These are phyloP conservation scores for Leccinum glutinopallens DNA, from an alignment of 1,284 basidiomycete species.

Conservation along the genomic window DNA sequence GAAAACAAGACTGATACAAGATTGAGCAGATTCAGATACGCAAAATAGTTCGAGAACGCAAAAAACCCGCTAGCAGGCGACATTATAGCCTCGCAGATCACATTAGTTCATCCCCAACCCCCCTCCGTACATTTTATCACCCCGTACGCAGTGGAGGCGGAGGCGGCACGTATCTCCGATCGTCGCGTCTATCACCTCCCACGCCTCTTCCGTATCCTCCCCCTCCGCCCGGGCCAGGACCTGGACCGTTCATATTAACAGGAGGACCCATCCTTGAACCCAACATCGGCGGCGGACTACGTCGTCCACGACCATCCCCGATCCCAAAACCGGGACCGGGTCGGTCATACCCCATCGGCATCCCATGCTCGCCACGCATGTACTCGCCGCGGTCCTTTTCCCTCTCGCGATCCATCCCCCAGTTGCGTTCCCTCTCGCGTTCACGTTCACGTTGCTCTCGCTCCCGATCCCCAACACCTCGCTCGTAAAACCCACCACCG, in stretches of 20 bases:
- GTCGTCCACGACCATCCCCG: constrained; percentile 23
- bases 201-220: constrained; percentile 18
- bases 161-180: constrained; percentile 26
- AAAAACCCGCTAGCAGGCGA: no score
- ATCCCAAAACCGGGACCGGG: constrained; percentile 1
- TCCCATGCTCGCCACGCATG: constrained; percentile 25
- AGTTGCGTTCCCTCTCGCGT: background rate
- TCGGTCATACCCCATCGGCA: constrained; percentile 22
- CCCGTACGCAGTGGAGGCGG: constrained; percentile 20
- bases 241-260: constrained; percentile 5
- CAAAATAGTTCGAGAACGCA: no score
- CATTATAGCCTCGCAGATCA: background rate
- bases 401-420: background rate
- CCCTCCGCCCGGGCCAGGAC: background rate
- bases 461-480: constrained; percentile 11
- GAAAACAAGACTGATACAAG: no score
- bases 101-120: background rate
- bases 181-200: constrained; percentile 24
- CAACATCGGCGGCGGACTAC: constrained; percentile 27
- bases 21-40: no score
- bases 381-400: constrained; percentile 14
- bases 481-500: constrained; percentile 31
- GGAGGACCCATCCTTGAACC: constrained; percentile 20
- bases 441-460: background rate
- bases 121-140: background rate